These are phyloP conservation scores for Leucosporidium creatinivorum DNA, from an alignment of 768 basidiomycete genomes.

Conservation along the genomic window DNA sequence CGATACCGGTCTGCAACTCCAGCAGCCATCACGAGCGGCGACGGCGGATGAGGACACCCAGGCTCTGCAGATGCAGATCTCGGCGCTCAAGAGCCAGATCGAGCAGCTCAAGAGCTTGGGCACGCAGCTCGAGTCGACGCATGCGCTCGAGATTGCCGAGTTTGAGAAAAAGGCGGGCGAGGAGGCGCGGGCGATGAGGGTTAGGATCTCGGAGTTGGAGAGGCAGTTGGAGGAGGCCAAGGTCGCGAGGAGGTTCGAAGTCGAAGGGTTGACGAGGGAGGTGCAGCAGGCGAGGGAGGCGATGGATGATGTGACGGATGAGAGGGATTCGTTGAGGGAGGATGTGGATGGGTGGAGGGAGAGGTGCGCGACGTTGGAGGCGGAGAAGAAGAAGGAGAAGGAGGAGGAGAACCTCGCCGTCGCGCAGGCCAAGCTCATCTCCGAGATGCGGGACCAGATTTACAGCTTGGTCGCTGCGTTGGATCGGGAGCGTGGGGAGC, in stretches of 20 bases:
- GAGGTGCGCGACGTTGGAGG: slow-evolving; percentile 69
- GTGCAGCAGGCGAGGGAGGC: slow-evolving; percentile 55
- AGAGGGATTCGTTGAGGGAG: slow-evolving; percentile 78
- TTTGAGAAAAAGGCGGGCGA: slow-evolving; percentile 30
- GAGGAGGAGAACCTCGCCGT: slow-evolving; percentile 34
- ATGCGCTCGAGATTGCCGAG: slow-evolving; percentile 28
- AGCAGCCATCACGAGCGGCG: background rate
- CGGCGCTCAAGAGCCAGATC: slow-evolving; percentile 24
- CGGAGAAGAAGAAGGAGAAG: slow-evolving; percentile 57
- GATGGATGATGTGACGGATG: slow-evolving; percentile 28
- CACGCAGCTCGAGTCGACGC: slow-evolving; percentile 17
- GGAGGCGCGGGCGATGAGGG: slow-evolving; percentile 24
- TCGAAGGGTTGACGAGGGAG: slow-evolving; percentile 72
- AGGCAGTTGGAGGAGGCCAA: slow-evolving; percentile 23
- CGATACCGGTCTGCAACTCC: background rate
- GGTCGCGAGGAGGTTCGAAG: slow-evolving; percentile 20
- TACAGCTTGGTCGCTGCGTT: slow-evolving; percentile 44
- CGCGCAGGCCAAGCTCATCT: slow-evolving; percentile 39
- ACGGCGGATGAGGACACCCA: slow-evolving; percentile 15
- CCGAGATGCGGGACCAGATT: slow-evolving; percentile 44
- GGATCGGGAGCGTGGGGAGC: slow-evolving; percentile 41
- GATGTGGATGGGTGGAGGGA: slow-evolving; percentile 82
- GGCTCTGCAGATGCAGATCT: slow-evolving; percentile 16
- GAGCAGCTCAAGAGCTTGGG: slow-evolving; percentile 16
- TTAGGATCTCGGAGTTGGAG: slow-evolving; percentile 26